Conservation (phyloP, 139 green algal species). For the Coelastrella sp. region DNA sequence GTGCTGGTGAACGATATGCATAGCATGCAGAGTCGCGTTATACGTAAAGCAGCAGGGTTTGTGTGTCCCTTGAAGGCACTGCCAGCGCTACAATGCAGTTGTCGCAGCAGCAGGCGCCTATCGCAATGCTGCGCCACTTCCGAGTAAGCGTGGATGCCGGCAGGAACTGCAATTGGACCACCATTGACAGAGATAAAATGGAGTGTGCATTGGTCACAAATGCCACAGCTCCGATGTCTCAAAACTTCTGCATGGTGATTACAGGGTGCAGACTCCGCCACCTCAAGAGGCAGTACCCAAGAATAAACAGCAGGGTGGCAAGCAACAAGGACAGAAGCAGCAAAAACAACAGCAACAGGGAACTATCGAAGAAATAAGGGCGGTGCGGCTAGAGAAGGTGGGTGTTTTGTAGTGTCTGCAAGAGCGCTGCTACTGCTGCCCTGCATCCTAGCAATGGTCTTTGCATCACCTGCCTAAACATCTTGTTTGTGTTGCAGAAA, state of each 20-base stretch:
- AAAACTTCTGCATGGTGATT: neutral
- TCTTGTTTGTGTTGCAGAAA: too few relatives aligned
- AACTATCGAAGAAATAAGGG: constrained; percentile 75
- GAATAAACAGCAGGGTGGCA: constrained; percentile 40
- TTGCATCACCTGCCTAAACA: too few relatives aligned
- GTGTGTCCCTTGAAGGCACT: constrained; percentile 1
- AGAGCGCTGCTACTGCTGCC: too few relatives aligned
- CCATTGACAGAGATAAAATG: too few relatives aligned
- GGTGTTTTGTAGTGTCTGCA: neutral
- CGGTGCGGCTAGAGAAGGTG: constrained; percentile 82
- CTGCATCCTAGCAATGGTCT: too few relatives aligned
- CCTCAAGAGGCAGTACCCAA: constrained; percentile 31
- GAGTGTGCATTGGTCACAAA: too few relatives aligned
- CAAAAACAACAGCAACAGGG: constrained; percentile 45
- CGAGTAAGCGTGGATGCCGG: constrained; percentile 31
- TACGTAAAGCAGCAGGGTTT: neutral
- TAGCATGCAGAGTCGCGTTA: neutral
- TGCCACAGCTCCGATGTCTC: too few relatives aligned
- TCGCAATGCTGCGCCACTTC: constrained; percentile 32
- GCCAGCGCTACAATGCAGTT: neutral
- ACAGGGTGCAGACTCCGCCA: neutral
- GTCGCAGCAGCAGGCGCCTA: neutral
- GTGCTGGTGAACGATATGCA: too few relatives aligned
- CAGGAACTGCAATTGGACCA: too few relatives aligned
- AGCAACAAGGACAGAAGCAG: constrained; percentile 43